Percentiles rank a stretch among this genome's conserved stretches.
phyloP scores from a whole-genome alignment of 73 alveolate genomes.

The Symbiodinium pilosum region DNA sequence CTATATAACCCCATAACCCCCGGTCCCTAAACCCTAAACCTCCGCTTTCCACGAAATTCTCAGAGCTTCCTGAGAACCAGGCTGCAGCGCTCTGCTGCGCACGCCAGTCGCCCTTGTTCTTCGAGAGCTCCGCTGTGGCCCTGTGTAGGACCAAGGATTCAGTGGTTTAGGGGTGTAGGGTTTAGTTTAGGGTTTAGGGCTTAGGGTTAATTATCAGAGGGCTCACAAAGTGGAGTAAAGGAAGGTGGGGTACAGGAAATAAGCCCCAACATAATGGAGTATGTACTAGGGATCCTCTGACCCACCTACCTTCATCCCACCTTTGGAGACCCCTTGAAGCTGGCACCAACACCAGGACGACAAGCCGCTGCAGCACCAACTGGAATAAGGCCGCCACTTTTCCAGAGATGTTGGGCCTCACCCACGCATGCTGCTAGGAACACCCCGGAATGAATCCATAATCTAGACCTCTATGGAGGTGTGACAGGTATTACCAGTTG shows the following conservation, averaged over 20 bases:
- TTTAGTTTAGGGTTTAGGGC: no score
- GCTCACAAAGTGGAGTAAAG: no score
- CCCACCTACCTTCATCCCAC: not conserved
- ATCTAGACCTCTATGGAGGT: not conserved
- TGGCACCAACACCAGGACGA: no score
- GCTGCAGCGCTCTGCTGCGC: slow-evolving; percentile 60
- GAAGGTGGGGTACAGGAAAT: no score
- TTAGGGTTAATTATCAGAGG: no score
- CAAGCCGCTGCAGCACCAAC: not conserved
- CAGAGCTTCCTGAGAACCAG: not conserved
- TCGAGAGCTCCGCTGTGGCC: slow-evolving; percentile 58
- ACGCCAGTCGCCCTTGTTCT: slow-evolving; percentile 88
- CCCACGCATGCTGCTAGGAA: not conserved
- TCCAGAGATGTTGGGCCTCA: not conserved
- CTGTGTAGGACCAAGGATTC: not conserved
- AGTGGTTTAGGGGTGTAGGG: no score
- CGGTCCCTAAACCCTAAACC: no score
- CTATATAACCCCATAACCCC: not conserved
- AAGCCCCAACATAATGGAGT: no score
- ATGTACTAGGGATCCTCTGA: no score
- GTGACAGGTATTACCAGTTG: not conserved
- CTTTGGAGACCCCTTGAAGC: no score
- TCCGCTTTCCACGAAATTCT: no score
- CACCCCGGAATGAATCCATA: not conserved
- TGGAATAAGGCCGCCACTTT: not conserved